A percentile compares a stretch with the other conserved stretches of the same genome.
phyloP scores from a whole-genome alignment of 2,329 filamentous ascomycete genomes.

The Claviceps africana region DNA sequence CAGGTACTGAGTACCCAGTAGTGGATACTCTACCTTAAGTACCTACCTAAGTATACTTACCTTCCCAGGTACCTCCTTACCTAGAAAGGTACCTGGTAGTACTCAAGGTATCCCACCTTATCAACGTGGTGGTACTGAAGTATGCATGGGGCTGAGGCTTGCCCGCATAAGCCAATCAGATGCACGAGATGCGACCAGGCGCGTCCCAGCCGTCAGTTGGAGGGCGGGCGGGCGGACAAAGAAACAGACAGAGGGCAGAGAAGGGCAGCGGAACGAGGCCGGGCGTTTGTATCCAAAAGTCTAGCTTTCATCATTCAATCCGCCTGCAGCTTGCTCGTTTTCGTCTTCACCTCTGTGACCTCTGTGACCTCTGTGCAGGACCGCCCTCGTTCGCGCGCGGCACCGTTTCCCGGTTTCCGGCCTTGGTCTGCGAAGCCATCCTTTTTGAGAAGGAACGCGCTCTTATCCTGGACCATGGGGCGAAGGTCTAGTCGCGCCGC shows the following conservation, averaged over 20 bases:
- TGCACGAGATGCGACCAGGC: constrained; percentile 8
- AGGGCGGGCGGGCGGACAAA: not conserved
- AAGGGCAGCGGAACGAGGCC: too few species aligned
- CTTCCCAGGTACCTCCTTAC: not conserved
- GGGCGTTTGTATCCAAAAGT: not conserved
- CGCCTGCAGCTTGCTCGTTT: not conserved
- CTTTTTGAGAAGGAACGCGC: not conserved
- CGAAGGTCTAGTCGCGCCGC: constrained; percentile 39
- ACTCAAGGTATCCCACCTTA: too few species aligned
- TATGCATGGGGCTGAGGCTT: constrained; percentile 2
- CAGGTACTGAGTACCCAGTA: too few species aligned
- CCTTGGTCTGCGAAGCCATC: not conserved
- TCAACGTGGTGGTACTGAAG: too few species aligned
- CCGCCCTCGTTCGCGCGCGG: not conserved
- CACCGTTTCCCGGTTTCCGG: not conserved
- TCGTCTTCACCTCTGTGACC: not conserved
- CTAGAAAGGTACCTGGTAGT: not conserved
- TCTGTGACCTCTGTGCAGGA: not conserved
- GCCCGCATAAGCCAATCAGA: constrained; percentile 14
- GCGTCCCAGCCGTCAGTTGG: constrained; percentile 12
- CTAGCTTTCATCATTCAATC: not conserved
- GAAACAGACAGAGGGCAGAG: not conserved
- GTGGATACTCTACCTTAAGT: too few species aligned
- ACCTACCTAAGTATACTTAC: too few species aligned
- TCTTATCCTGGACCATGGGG: constrained; percentile 13